A percentile compares a stretch with the other conserved stretches of the same genome.
phyloP scores from a whole-genome alignment of 306 rosid genomes.

The Prunus salicina region DNA sequence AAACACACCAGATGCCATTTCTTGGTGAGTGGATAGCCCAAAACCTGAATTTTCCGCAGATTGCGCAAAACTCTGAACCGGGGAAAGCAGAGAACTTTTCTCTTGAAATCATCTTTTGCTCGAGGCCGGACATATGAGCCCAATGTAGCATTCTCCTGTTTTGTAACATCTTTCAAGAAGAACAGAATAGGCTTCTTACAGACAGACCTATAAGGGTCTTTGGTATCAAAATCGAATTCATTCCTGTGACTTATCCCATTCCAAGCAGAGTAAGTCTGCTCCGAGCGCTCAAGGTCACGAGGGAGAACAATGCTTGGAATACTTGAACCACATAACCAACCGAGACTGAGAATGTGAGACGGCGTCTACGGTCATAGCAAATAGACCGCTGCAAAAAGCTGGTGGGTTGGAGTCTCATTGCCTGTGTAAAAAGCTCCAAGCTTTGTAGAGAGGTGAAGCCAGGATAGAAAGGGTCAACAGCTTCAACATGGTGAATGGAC shows the following conservation, averaged over 20 bases:
- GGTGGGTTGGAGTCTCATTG: conserved; percentile 58
- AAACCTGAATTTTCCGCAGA: conserved; percentile 46
- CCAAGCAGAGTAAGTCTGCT: conserved; percentile 79
- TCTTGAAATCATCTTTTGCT: conserved; percentile 58
- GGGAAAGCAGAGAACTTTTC: conserved; percentile 60
- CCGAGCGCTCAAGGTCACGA: conserved; percentile 76
- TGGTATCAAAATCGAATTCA: conserved; percentile 70
- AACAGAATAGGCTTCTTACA: conserved; percentile 64
- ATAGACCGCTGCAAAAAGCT: conserved; percentile 73
- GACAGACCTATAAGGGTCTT: conserved; percentile 58
- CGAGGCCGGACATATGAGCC: conserved; percentile 51
- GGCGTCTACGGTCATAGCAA: conserved; percentile 52
- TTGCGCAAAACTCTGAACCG: conserved; percentile 37
- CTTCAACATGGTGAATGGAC: conserved; percentile 79
- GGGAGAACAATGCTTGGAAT: conserved; percentile 49
- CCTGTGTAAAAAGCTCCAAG: conserved; percentile 61
- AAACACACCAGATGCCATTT: conserved; percentile 72
- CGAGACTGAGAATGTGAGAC: conserved; percentile 57
- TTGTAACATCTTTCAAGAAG: conserved; percentile 51
- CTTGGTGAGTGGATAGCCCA: conserved; percentile 52
- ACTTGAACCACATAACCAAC: conserved; percentile 74
- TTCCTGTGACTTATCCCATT: conserved; percentile 48
- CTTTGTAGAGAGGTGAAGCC: conserved; percentile 60
- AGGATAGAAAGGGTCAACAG: conserved; percentile 67
- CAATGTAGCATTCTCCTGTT: conserved; percentile 48